These are phyloP conservation scores for Blastobotrys muscicola DNA, from an alignment of 805 yeast genomes.

Conservation along the genomic window DNA sequence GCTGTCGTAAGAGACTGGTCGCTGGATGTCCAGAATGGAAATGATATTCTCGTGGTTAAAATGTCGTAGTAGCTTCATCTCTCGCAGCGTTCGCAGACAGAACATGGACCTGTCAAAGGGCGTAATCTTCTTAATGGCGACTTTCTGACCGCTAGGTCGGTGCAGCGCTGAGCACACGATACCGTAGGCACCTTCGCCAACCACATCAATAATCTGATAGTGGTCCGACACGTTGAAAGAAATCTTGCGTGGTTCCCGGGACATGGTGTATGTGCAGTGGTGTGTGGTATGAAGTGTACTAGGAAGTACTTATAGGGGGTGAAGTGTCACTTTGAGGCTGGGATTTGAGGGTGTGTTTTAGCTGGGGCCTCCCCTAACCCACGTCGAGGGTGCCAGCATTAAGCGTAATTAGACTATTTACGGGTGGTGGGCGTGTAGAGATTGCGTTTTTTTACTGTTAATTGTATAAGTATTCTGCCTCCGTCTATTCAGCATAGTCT, in stretches of 20 bases:
- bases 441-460: too few relatives aligned
- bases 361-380: too few relatives aligned
- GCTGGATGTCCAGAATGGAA: conserved; percentile 78
- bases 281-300: too few relatives aligned
- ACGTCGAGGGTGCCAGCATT: too few relatives aligned
- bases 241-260: conserved; percentile 30
- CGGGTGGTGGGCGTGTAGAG: too few relatives aligned
- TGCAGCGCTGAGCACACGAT: conserved; percentile 84
- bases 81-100: conserved; percentile 81
- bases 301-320: too few relatives aligned
- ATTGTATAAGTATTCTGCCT: too few relatives aligned
- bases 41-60: conserved; percentile 92
- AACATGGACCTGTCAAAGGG: conserved; percentile 88
- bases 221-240: conserved; percentile 79
- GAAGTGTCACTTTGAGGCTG: too few relatives aligned
- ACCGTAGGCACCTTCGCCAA: conserved; percentile 97
- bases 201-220: conserved; percentile 72
- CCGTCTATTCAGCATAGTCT: too few relatives aligned
- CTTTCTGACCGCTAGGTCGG: conserved; percentile 73
- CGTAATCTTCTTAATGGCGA: conserved; percentile 91
- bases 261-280: too few relatives aligned
- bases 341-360: too few relatives aligned
- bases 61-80: conserved; percentile 77
- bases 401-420: too few relatives aligned
- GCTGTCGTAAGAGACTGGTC: conserved; percentile 64